These are phyloP conservation scores for Beta vulgaris DNA, from an alignment of 148 eudicot species.

Conservation along the genomic window DNA sequence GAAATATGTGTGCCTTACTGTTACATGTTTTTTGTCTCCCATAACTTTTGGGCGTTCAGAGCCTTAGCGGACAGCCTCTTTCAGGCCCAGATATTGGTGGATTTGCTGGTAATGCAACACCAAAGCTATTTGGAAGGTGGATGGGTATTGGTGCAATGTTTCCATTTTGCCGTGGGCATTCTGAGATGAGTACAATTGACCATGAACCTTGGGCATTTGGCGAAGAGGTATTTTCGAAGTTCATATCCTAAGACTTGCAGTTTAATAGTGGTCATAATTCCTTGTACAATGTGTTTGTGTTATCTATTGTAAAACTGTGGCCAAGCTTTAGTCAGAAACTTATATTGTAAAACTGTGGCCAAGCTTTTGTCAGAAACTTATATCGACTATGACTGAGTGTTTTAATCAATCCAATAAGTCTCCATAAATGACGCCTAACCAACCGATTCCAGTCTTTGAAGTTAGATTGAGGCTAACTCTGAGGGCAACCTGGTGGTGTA, in stretches of 20 bases:
- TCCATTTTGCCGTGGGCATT: slow-evolving; percentile 97
- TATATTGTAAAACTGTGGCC: not conserved
- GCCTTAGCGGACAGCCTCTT: slow-evolving; percentile 97
- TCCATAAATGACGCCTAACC: not conserved
- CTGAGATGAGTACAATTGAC: slow-evolving; percentile 65
- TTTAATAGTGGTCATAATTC: not conserved
- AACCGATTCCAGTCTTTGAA: slow-evolving; percentile 2
- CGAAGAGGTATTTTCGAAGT: slow-evolving; percentile 57
- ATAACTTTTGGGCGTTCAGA: slow-evolving; percentile 37
- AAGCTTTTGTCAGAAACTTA: not conserved
- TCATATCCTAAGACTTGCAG: not conserved
- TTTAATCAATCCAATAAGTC: not conserved
- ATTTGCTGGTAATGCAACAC: slow-evolving; percentile 96
- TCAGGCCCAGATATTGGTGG: slow-evolving; percentile 99
- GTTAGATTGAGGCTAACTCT: slow-evolving; percentile 4
- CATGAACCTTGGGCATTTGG: slow-evolving; percentile 99
- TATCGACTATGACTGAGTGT: not conserved
- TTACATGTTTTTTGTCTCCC: not conserved
- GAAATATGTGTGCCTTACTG: not conserved
- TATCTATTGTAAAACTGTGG: not conserved
- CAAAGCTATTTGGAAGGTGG: slow-evolving; percentile 96
- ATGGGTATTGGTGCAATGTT: slow-evolving; percentile 94
- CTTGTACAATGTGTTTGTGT: not conserved
- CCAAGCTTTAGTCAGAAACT: no score
- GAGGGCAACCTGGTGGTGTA: not conserved